Evolutionary conservation across 2,329 filamentous ascomycete species (phyloP), one percentile per base, ranked within the genome.

Genomic region (Capronia coronata): DNA sequence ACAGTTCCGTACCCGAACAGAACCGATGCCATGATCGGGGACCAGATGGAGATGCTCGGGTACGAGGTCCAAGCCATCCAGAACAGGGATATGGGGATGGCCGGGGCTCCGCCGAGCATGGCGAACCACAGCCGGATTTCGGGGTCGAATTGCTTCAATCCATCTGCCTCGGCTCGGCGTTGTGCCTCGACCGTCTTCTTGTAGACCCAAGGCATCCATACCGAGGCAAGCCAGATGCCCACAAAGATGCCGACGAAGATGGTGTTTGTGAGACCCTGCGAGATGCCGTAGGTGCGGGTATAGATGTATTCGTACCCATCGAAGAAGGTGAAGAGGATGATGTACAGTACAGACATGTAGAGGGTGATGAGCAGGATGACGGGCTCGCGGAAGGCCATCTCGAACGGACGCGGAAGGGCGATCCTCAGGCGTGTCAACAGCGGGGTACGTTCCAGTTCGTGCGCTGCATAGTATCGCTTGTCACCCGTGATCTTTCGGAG

Each of bases 1-100:
- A 74, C 68, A 23, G 73, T 68, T 1, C 73, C 75, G 53, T 71
- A 72, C 4, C 77, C 76, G 57, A 80, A 77, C 0, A 78, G 55
- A 1, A 73, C 68, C n/a, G 68, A 74, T 1, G 75, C 75, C 1
- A 64, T 62, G 2, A 80, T 67, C 0, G 73, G 72, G 14, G 70
- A 73, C 75, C 75, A 79, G 56, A 74, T 70, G 7, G 70, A 73
- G 19, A 78, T 71, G 2, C 46, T 61, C 0, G 62, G 43, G 47
- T 70, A 67, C 29, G 68, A 66, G 0, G 73, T 78, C 77, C 77
- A 80, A 0, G 70, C 77, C 64, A 81, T 75, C 76, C 77, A 81
- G 61, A 81, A 78, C 2, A 80, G 65, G 1, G 66, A 68, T 23
- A 78, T 64, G 0, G 77, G 75, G 1, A 81, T 68, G 0, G 69